Evolutionary conservation across 495 filamentous ascomycete species (phyloP).

Genomic region (Aeminium ludgeri): DNA sequence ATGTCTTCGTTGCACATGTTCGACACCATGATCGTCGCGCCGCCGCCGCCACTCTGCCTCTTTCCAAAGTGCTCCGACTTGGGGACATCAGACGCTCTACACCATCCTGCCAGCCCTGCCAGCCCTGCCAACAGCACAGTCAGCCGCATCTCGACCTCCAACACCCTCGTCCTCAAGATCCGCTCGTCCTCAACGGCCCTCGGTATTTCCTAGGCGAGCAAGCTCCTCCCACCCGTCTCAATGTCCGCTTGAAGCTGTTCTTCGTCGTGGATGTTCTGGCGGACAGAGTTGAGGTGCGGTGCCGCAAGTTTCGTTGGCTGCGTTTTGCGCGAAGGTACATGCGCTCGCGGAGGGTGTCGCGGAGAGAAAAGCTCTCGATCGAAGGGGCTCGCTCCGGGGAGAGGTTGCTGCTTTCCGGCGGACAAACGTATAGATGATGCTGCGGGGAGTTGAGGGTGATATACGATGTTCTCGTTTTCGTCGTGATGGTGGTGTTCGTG

Average conservation of each 20-base stretch:
- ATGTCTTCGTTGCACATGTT: constrained; percentile 52
- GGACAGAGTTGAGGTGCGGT: neutral
- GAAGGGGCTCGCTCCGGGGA: too few relatives aligned
- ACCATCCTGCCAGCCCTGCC: neutral
- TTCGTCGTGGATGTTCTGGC: neutral
- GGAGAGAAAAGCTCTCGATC: neutral
- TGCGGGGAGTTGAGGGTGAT: too few relatives aligned
- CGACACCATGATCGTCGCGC: constrained; percentile 29
- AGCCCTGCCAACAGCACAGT: neutral
- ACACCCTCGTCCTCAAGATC: neutral
- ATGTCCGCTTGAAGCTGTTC: neutral
- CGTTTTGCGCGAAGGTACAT: neutral
- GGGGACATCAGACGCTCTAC: constrained; percentile 11
- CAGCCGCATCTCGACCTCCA: neutral
- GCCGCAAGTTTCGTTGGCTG: neutral
- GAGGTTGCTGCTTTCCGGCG: too few relatives aligned
- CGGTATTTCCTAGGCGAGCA: neutral
- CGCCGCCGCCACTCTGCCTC: constrained; percentile 7
- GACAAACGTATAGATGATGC: too few relatives aligned
- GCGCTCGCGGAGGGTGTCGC: neutral
- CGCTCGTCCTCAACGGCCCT: neutral
- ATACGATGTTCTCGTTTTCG: too few relatives aligned
- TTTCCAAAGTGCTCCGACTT: constrained; percentile 5
- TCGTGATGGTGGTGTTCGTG: too few relatives aligned
- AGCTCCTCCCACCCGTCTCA: neutral